Conservation (phyloP, 73 alveolate species). For the Paramecium primaurelia region DNA sequence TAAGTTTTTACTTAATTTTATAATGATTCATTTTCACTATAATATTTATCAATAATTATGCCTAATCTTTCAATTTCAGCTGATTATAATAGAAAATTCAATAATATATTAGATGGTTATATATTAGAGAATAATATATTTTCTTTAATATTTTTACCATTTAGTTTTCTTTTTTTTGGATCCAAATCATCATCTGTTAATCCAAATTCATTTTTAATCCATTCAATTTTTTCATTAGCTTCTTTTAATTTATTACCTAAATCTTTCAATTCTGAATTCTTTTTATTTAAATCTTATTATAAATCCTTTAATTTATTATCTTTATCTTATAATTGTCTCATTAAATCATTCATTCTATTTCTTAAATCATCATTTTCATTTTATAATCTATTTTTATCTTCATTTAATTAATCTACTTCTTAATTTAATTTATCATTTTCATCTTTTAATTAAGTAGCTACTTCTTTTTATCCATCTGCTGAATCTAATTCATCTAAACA, state of each 20-base stretch:
- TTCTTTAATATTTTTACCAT: background rate
- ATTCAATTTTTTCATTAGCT: conserved; percentile 29
- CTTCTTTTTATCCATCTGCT: background rate
- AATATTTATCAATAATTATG: background rate
- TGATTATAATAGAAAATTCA: background rate
- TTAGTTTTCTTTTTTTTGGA: background rate
- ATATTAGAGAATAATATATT: background rate
- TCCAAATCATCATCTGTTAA: conserved; percentile 48
- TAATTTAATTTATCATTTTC: background rate
- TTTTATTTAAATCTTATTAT: background rate
- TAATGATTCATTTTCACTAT: background rate
- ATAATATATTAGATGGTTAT: background rate
- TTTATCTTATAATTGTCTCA: background rate
- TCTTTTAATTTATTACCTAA: background rate
- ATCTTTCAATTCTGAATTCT: conserved; percentile 11
- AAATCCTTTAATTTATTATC: background rate
- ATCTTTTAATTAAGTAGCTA: background rate
- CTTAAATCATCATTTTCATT: background rate
- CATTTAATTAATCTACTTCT: background rate
- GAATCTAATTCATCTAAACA: conserved; percentile 32
- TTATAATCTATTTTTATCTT: background rate
- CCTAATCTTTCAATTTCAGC: conserved; percentile 44
- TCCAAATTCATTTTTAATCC: conserved; percentile 35
- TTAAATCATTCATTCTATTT: background rate
- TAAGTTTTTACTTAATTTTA: background rate